These are phyloP conservation scores for Mytilinidion resinicola DNA, from an alignment of 495 filamentous ascomycete genomes.

Conservation along the genomic window DNA sequence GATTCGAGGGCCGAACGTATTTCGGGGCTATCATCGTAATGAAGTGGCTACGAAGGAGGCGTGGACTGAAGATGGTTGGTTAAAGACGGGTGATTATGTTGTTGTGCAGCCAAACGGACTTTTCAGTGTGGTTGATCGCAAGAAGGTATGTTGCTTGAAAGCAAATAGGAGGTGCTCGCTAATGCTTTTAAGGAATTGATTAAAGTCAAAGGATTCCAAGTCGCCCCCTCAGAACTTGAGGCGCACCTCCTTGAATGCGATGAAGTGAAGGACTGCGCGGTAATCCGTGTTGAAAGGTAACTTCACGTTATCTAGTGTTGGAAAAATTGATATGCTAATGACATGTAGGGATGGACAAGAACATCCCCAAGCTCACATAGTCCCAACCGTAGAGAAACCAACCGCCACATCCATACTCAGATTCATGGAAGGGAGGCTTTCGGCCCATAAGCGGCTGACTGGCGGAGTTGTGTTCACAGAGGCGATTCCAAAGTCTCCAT, in stretches of 20 bases:
- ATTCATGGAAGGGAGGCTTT: background rate
- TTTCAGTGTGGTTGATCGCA: conserved; percentile 1
- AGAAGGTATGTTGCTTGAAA: background rate
- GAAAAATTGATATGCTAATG: background rate
- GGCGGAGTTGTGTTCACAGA: conserved; percentile 2
- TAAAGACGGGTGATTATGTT: conserved; percentile 3
- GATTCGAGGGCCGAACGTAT: background rate
- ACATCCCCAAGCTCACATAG: background rate
- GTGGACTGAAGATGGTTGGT: conserved; percentile 2
- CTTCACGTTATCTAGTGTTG: background rate
- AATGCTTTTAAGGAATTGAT: conserved; percentile 6
- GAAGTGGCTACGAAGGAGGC: background rate
- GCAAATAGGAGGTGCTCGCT: background rate
- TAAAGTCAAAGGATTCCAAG: conserved; percentile 9
- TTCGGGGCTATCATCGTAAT: background rate
- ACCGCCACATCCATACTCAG: background rate
- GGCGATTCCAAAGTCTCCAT: conserved; percentile 4
- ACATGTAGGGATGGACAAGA: background rate
- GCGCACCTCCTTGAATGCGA: background rate
- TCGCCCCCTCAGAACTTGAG: conserved; percentile 2
- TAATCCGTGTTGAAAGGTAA: background rate
- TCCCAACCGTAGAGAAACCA: background rate
- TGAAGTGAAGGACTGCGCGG: background rate
- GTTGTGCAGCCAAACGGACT: background rate
- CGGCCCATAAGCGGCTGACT: background rate